Base-by-base conservation (phyloP, 2,329 filamentous ascomycete species). In the Dactylellina haptotyla region DNA sequence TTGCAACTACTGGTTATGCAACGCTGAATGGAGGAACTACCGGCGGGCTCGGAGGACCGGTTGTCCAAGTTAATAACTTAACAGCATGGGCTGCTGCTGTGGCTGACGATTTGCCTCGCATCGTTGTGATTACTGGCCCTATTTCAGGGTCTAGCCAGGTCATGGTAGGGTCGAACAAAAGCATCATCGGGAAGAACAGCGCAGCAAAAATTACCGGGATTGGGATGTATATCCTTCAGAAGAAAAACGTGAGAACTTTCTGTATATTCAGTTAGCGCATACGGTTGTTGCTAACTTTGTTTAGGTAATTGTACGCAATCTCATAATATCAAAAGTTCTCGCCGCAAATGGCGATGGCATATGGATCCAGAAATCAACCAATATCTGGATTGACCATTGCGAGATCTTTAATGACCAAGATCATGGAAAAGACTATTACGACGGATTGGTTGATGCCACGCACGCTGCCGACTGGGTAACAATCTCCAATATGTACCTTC, bases 301-400 rank as follows among this genome's bases (percentile, higher is more conserved):
- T 66, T 89, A 89, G 79, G 85, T 89, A 63, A 88, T 89, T 75
- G 79, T 89, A 74, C 84, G 87, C 26, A 89, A 89, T 82, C 78
- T 89, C 70, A 84, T 83, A 69, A 86, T 88, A 76, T 80, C 84
- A 71, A 85, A 87, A 78, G 86, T 88, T 23, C 78, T 83, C 8
- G 87, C 87, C 5, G 79, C 80, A 20, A 83, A 85, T 75, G 87
- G 87, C 18, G 87, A 89, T 76, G 85, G 85, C 63, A 84, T 89
- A 75, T 85, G 84, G 75, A 85, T 89, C 69, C 84, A 88, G 79
- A 79, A 79, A 14, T 84, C 84, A 53, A 85, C 79, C 61, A 88
- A 88, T 75, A 83, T 87, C 77, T 90, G 88, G 88, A 81, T 90
- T 54, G 88, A 90, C 81, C 88, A 90, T 82, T 83, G 84, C 79